phyloP scores from a whole-genome alignment of 2,329 filamentous ascomycete species.

The Penicillium hesseltinei region DNA sequence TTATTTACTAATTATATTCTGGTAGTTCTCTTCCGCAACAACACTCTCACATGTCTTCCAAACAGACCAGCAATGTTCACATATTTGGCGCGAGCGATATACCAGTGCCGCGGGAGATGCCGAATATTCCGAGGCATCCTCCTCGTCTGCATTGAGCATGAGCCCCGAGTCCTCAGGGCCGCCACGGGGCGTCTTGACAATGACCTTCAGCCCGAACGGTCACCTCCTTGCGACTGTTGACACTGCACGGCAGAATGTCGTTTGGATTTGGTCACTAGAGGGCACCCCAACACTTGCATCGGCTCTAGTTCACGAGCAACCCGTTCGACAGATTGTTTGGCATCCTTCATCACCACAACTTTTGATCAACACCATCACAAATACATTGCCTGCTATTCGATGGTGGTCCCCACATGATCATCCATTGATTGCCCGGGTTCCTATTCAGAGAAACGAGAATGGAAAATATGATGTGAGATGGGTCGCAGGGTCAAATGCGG shows the following conservation, averaged over 20 bases:
- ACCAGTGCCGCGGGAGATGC: conserved; percentile 29
- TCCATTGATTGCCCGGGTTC: conserved; percentile 33
- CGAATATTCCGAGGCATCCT: conserved; percentile 40
- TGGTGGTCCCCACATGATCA: conserved; percentile 33
- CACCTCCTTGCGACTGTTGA: conserved; percentile 40
- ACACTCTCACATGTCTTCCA: conserved; percentile 37
- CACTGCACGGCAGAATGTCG: conserved; percentile 42
- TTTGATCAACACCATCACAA: conserved; percentile 40
- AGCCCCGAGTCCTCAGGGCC: conserved; percentile 30
- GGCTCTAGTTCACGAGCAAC: conserved; percentile 44
- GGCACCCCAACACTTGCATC: conserved; percentile 30
- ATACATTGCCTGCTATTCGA: conserved; percentile 32
- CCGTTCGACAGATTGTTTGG: conserved; percentile 43
- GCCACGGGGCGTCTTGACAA: conserved; percentile 37
- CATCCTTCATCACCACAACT: conserved; percentile 37
- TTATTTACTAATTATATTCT: conserved; percentile 2
- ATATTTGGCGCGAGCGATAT: conserved; percentile 37
- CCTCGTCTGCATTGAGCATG: conserved; percentile 36
- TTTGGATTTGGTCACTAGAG: conserved; percentile 47
- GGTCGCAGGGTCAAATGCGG: conserved; percentile 23
- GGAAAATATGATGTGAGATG: conserved; percentile 39
- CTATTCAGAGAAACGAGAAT: conserved; percentile 33
- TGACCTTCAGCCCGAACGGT: conserved; percentile 42
- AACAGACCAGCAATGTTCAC: conserved; percentile 31
- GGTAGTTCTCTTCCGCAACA: conserved; percentile 34